These are phyloP conservation scores for Xylaria palmicola DNA, from an alignment of 495 filamentous ascomycete species.

Conservation along the genomic window DNA sequence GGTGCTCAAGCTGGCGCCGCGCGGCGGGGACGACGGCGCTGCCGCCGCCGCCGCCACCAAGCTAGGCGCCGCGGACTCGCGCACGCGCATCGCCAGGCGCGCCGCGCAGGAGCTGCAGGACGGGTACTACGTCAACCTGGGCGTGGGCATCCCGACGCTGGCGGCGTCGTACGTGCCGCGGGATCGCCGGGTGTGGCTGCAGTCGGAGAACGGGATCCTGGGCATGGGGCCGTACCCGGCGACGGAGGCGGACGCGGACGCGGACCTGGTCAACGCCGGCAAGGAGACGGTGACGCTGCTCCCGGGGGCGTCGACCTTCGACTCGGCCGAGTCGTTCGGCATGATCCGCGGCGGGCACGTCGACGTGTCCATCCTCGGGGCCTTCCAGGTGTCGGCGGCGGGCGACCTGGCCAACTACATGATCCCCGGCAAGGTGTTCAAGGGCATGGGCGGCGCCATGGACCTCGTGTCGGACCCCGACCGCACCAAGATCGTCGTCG, in stretches of 20 bases:
- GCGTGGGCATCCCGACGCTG: slow-evolving; percentile 62
- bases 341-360: slow-evolving; percentile 64
- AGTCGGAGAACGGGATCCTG: slow-evolving; percentile 62
- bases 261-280: slow-evolving; percentile 62
- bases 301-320: slow-evolving; percentile 56
- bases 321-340: slow-evolving; percentile 58
- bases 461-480: slow-evolving; percentile 61
- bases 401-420: slow-evolving; percentile 65
- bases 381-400: slow-evolving; percentile 57
- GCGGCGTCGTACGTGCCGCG: slow-evolving; percentile 55
- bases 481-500: slow-evolving; percentile 60
- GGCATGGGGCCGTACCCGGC: slow-evolving; percentile 63
- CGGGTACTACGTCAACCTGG: slow-evolving; percentile 67
- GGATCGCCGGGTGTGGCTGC: slow-evolving; percentile 54
- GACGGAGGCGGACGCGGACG: slow-evolving; percentile 51
- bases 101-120: slow-evolving; percentile 63
- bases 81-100: slow-evolving; percentile 58
- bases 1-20: slow-evolving; percentile 43
- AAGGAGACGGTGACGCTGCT: slow-evolving; percentile 62
- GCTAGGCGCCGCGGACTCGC: slow-evolving; percentile 35
- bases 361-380: slow-evolving; percentile 59
- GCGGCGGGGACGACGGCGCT: no score
- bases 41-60: slow-evolving; percentile 17
- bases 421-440: slow-evolving; percentile 62
- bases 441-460: slow-evolving; percentile 66